A percentile compares a stretch with the other conserved stretches of the same genome.
These are phyloP conservation scores for Zizania latifolia DNA, from an alignment of 176 grass and related monocot species.

Conservation along the genomic window DNA sequence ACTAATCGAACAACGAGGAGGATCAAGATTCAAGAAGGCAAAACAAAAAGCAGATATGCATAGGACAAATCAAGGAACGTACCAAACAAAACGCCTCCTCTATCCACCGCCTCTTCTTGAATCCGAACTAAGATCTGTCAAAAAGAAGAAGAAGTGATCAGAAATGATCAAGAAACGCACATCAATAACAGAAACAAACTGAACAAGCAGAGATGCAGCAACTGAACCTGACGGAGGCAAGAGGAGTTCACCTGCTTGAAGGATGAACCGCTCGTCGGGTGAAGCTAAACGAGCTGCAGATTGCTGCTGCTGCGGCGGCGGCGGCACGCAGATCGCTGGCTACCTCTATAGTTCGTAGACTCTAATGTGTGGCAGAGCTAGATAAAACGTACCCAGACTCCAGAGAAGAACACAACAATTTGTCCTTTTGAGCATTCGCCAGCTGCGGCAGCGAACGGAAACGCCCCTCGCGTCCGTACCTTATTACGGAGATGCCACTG, in stretches of 20 bases:
- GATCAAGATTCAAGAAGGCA: background rate
- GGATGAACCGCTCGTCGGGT: background rate
- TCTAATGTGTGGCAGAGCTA: conserved; percentile 4
- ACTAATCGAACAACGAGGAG: too few relatives aligned
- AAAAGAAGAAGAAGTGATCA: background rate
- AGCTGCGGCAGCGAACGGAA: background rate
- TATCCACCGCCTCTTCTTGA: background rate
- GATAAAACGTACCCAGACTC: conserved; percentile 14
- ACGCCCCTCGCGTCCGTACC: background rate
- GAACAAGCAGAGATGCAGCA: background rate
- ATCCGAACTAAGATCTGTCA: conserved; percentile 11
- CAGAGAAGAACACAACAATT: conserved; percentile 6
- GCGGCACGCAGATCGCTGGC: background rate
- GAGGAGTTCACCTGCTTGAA: background rate
- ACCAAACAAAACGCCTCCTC: background rate
- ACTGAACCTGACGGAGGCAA: background rate
- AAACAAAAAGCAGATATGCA: background rate
- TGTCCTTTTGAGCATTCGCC: background rate
- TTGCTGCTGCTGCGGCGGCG: background rate
- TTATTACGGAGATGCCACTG: conserved; percentile 28
- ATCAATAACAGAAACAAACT: background rate
- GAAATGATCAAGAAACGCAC: background rate
- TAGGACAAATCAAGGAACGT: conserved; percentile 11
- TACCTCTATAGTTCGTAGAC: background rate
- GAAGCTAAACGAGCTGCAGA: background rate